phyloP scores from a whole-genome alignment of 345 rosid species.

The Turnera subulata region DNA sequence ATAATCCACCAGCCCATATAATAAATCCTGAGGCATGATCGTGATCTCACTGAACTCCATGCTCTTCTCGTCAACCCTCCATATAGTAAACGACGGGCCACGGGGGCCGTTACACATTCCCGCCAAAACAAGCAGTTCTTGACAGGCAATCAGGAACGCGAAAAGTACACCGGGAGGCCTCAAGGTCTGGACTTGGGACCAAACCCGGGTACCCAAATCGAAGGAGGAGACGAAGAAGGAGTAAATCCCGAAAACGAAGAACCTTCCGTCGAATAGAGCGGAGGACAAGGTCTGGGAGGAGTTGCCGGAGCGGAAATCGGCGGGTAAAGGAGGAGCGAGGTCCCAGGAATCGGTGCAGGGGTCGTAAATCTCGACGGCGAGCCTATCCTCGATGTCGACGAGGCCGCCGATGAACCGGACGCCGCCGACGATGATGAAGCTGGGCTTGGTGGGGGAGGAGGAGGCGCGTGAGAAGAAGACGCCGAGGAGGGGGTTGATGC shows the following conservation, averaged over 20 bases:
- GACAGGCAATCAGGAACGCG: constrained; percentile 56
- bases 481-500: constrained; percentile 60
- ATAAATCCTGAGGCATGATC: constrained; percentile 59
- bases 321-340: constrained; percentile 65
- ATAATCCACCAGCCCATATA: constrained; percentile 55
- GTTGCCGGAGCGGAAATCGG: constrained; percentile 56
- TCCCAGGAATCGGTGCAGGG: constrained; percentile 60
- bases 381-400: constrained; percentile 71
- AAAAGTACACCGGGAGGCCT: constrained; percentile 72
- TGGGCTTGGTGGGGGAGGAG: constrained; percentile 9
- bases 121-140: constrained; percentile 57
- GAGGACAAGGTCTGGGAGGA: constrained; percentile 59
- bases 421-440: constrained; percentile 69
- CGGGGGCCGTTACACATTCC: constrained; percentile 48
- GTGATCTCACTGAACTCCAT: constrained; percentile 75
- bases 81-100: constrained; percentile 60
- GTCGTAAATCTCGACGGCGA: constrained; percentile 69
- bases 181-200: constrained; percentile 68
- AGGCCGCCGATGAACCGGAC: constrained; percentile 60
- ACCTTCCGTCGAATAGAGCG: constrained; percentile 41
- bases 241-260: constrained; percentile 65
- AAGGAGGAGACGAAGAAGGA: constrained; percentile 55
- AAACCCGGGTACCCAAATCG: constrained; percentile 44
- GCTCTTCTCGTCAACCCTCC: constrained; percentile 50
- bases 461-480: constrained; percentile 29